Evolutionary conservation across 208 protist genomes (phyloP).

Genomic region (Wallacemonas sp.): DNA sequence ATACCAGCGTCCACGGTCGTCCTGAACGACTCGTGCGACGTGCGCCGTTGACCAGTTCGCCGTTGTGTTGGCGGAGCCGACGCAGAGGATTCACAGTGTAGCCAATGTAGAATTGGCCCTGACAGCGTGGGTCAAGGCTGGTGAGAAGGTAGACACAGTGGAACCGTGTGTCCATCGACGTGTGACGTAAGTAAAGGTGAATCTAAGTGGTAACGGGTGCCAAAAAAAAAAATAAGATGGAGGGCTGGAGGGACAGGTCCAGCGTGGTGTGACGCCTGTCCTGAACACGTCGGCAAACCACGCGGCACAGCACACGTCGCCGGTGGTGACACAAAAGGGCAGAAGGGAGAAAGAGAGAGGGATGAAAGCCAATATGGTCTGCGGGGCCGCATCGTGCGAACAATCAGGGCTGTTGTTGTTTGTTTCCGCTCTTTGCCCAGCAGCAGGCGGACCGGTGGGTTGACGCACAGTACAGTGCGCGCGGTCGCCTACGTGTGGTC

Average conservation of each 20-base stretch:
- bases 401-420: constrained; percentile 1
- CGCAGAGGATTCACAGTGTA: constrained; percentile 94
- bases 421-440: constrained; percentile 4
- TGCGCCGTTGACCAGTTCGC: constrained; percentile 91
- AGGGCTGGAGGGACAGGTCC: background rate
- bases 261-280: background rate
- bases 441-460: constrained; percentile 1
- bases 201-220: too few relatives aligned
- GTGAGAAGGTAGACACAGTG: constrained; percentile 92
- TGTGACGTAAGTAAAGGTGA: background rate
- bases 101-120: constrained; percentile 89
- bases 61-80: constrained; percentile 94
- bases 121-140: constrained; percentile 59
- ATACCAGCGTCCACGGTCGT: constrained; percentile 90
- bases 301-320: too few relatives aligned
- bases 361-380: background rate
- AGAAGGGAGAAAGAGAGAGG: constrained; percentile 10
- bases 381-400: background rate
- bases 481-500: too few relatives aligned
- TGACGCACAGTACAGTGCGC: too few relatives aligned
- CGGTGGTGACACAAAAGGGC: constrained; percentile 7
- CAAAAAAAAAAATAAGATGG: constrained; percentile 11
- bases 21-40: constrained; percentile 65
- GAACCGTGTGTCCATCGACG: constrained; percentile 82
- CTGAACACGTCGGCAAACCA: too few relatives aligned